Evolutionary conservation across 1,284 basidiomycete genomes (phyloP), one percentile per base, ranked within the genome.

Genomic region (Porogramme epimiltina): DNA sequence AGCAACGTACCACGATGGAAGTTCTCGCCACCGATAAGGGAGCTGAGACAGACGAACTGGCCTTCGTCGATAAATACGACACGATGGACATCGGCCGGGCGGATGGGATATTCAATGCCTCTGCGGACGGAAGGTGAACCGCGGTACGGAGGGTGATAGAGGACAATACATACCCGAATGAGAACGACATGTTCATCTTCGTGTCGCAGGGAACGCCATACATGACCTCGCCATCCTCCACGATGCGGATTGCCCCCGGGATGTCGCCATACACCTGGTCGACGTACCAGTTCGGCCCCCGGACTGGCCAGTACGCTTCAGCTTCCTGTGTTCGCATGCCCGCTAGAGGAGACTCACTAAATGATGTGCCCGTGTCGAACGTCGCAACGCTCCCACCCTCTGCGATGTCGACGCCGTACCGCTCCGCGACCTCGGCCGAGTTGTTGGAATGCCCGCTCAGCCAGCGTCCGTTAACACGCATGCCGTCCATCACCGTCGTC

Each of bases 101-200:
- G 39, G 11, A 56, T 47, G 10, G 50, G 48, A 37, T 52, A 55
- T 13, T 42, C 31, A 3, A 36, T 16, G n/a, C 51, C 54, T n/a
- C n/a, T n/a, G n/a, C n/a, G n/a, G n/a, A n/a, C n/a, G n/a, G n/a
- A n/a, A n/a, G 16, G 46, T 58, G 28, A 6, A 15, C 16, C 5
- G 15, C 41, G 16, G 31, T 31, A 19, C 3, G 43, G n/a, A n/a
- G 13, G 37, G 16, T 28, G n/a, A 16, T 19, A 20, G 1, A 44
- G 52, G 16, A 40, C 58, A n/a, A n/a, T n/a, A n/a, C n/a, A n/a
- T n/a, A n/a, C 56, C 49, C 55, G 33, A 62, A 50, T 4, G 42
- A 39, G 34, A 49, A 49, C 26, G 19, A 55, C 23, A 60, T 41
- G 39, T 59, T 56, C 11, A 58, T 19, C 24, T 46, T 51, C 0